phyloP scores from a whole-genome alignment of 441 rosid genomes.

The Erodium chrysanthum region DNA sequence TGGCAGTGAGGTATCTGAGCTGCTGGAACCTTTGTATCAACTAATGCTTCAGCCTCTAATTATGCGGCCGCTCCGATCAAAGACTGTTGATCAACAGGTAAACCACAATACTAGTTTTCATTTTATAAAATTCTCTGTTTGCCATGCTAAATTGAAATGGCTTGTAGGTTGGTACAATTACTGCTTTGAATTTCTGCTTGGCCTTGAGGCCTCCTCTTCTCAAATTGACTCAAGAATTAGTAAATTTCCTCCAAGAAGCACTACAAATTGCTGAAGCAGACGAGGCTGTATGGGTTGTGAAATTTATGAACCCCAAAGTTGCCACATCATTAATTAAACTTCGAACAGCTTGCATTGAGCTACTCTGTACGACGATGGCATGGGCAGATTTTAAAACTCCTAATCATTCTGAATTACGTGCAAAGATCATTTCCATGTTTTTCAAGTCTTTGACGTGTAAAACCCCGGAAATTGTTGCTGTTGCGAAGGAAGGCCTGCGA shows the following conservation, averaged over 20 bases:
- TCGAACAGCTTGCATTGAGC: slow-evolving; percentile 91
- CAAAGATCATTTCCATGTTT: slow-evolving; percentile 96
- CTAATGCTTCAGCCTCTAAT: slow-evolving; percentile 88
- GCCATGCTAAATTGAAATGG: slow-evolving; percentile 27
- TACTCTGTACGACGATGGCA: slow-evolving; percentile 92
- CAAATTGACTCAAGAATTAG: slow-evolving; percentile 85
- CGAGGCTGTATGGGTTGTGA: slow-evolving; percentile 83
- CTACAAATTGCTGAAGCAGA: slow-evolving; percentile 97
- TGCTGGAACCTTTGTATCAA: slow-evolving; percentile 90
- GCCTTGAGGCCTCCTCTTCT: slow-evolving; percentile 97
- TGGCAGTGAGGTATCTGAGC: slow-evolving; percentile 93
- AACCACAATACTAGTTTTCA: slow-evolving; percentile 21
- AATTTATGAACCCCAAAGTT: slow-evolving; percentile 78
- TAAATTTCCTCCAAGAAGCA: slow-evolving; percentile 92
- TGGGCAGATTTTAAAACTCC: slow-evolving; percentile 92
- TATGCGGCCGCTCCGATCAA: slow-evolving; percentile 69
- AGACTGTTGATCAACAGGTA: slow-evolving; percentile 98
- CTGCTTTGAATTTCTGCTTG: slow-evolving; percentile 89
- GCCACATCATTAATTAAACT: slow-evolving; percentile 75
- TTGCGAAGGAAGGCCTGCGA: slow-evolving; percentile 93
- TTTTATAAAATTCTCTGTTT: slow-evolving; percentile 5
- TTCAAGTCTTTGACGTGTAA: slow-evolving; percentile 91
- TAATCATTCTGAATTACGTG: slow-evolving; percentile 73
- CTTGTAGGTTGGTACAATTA: slow-evolving; percentile 83
- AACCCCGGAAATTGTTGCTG: slow-evolving; percentile 90